Evolutionary conservation across 345 rosid genomes (phyloP).

Genomic region (Salix udensis): DNA sequence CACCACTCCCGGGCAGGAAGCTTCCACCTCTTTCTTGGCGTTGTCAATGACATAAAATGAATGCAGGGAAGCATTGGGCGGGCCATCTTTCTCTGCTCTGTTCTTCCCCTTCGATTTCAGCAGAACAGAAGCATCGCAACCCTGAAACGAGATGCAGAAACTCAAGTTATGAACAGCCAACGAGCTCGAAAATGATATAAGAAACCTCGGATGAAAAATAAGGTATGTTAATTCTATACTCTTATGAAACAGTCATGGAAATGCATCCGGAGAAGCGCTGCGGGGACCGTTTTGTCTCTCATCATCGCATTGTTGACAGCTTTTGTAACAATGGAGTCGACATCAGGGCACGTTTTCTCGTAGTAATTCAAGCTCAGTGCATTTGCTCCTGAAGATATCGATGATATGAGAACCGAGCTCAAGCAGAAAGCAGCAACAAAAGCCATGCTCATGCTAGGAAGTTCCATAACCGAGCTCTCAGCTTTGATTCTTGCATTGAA

Average conservation of each 20-base stretch:
- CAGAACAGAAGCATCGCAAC: conserved; percentile 46
- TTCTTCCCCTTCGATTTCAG: conserved; percentile 34
- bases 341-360: conserved; percentile 40
- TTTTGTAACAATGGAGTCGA: conserved; percentile 26
- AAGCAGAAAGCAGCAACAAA: conserved; percentile 14
- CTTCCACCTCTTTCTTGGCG: conserved; percentile 43
- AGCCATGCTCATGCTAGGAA: conserved; percentile 13
- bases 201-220: background rate
- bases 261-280: conserved; percentile 49
- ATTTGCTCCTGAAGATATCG: conserved; percentile 11
- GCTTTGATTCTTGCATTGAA: background rate
- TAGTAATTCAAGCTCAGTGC: conserved; percentile 43
- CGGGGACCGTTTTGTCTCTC: conserved; percentile 41
- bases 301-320: conserved; percentile 29
- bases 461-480: background rate
- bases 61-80: conserved; percentile 40
- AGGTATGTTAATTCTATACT: conserved; percentile 16
- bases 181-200: background rate
- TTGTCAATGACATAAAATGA: conserved; percentile 44
- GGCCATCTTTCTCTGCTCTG: conserved; percentile 47
- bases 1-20: conserved; percentile 38
- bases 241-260: conserved; percentile 49
- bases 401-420: conserved; percentile 23
- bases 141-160: conserved; percentile 17
- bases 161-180: background rate